Evolutionary conservation across 176 grass and related monocot species (phyloP), one percentile per base, ranked within the genome.

Genomic region (Avena atlantica): DNA sequence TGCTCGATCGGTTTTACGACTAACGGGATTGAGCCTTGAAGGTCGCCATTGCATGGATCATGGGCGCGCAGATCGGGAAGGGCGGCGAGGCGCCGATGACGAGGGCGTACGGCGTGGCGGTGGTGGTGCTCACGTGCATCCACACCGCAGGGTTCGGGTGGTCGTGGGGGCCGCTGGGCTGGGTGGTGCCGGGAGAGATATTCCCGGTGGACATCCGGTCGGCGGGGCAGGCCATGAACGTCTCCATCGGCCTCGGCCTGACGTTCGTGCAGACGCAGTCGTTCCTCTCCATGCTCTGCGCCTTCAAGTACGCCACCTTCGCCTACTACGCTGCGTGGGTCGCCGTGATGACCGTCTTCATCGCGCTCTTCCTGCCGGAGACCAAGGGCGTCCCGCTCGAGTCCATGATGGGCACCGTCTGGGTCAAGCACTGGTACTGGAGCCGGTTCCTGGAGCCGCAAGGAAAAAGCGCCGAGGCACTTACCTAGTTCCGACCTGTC

Each of bases 151-250:
- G 91, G 27, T 98, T 95, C 71, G 93, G 89, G 13, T 93, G 86
- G 86, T 98, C 95, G 2, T 98, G 95, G 93, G 95, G 91, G 0
- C 95, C 95, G 3, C 84, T 98, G 13, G 86, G 78, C 34, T 93
- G 95, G 95, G 84, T 98, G 68, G 76, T 95, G 12, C 87, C 89
- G 9, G 86, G 93, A 58, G 93, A 98, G 81, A 98, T 95, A 48
- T 98, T 95, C 78, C 95, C 95, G 2, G 81, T 95, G 57, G 95
- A 95, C 81, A 89, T 98, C 77, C 91, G 93, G 34, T 95, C 95
- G 76, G 91, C 93, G 1, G 95, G 93, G 70, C 95, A 95, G 78
- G 86, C 85, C 66, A 81, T 98, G 81, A 93, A 85, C 64, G 88
- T 91, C 47, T 90, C 91, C 75, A 72, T 95, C 76, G 56, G 69